Conservation (phyloP, 805 yeast species). For the Candida ponderosae region DNA sequence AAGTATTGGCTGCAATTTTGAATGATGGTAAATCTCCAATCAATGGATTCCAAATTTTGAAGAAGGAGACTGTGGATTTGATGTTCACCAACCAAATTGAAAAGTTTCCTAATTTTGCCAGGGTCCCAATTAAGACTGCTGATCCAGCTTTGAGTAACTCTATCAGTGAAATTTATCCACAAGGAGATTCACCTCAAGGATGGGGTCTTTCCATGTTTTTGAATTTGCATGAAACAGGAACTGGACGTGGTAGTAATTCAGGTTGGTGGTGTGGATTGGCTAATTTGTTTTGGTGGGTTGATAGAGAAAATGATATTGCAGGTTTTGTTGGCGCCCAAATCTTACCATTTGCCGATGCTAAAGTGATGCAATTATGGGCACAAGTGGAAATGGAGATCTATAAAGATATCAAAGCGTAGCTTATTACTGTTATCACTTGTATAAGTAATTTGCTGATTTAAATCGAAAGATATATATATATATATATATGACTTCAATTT, state of each 20-base stretch:
- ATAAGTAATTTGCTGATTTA: too few species aligned
- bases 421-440: too few species aligned
- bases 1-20: conserved; percentile 29
- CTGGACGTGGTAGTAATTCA: conserved; percentile 29
- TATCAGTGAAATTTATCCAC: conserved; percentile 17
- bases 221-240: conserved; percentile 19
- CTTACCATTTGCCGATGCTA: conserved; percentile 26
- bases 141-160: conserved; percentile 9
- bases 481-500: too few species aligned
- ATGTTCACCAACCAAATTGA: conserved; percentile 28
- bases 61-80: conserved; percentile 23
- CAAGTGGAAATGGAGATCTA: conserved; percentile 14
- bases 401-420: too few species aligned
- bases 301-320: conserved; percentile 28
- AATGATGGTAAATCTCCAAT: conserved; percentile 32
- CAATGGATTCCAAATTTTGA: conserved; percentile 24
- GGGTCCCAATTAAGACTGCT: conserved; percentile 8
- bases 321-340: conserved; percentile 32
- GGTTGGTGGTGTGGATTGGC: conserved; percentile 34
- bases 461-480: too few species aligned
- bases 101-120: conserved; percentile 14
- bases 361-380: conserved; percentile 10
- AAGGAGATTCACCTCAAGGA: conserved; percentile 18
- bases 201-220: conserved; percentile 25
- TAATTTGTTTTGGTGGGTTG: conserved; percentile 34